Conservation (phyloP, 1,284 basidiomycete genomes). For the Irpex sp. region DNA sequence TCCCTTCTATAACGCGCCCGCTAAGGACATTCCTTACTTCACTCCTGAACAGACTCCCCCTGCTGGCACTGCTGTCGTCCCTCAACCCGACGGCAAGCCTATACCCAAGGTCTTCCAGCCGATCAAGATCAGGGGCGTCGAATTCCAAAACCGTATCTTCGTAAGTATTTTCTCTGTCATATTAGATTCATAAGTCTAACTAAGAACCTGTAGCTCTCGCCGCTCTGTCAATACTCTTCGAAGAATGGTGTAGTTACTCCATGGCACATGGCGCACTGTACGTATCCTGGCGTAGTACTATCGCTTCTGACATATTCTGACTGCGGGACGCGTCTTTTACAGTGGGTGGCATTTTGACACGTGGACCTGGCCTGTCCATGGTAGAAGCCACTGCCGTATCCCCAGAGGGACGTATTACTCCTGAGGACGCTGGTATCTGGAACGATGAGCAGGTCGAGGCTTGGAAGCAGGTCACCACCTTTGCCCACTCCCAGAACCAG, state of each 20-base stretch:
- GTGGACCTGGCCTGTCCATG: slow-evolving; percentile 52
- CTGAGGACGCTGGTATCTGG: slow-evolving; percentile 72
- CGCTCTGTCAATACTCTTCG: slow-evolving; percentile 74
- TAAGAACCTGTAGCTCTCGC: slow-evolving; percentile 37
- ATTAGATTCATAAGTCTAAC: too few species aligned
- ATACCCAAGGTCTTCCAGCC: slow-evolving; percentile 62
- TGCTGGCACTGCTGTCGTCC: slow-evolving; percentile 43
- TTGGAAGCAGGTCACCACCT: slow-evolving; percentile 61
- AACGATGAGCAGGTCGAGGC: slow-evolving; percentile 62
- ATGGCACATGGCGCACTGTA: slow-evolving; percentile 74
- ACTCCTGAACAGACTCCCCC: too few species aligned
- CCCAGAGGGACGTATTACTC: slow-evolving; percentile 74
- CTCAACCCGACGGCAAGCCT: slow-evolving; percentile 37
- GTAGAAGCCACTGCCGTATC: slow-evolving; percentile 68
- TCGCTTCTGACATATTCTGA: too few species aligned
- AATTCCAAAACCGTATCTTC: slow-evolving; percentile 67
- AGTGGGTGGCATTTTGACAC: too few species aligned
- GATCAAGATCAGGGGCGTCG: slow-evolving; percentile 51
- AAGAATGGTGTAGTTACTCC: slow-evolving; percentile 65
- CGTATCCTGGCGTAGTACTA: too few species aligned
- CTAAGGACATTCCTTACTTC: slow-evolving; percentile 41
- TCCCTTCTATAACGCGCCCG: slow-evolving; percentile 27
- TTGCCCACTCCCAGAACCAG: slow-evolving; percentile 57
- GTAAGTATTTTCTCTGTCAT: slow-evolving; percentile 24
- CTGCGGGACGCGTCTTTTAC: slow-evolving; percentile 41